Percentiles rank a stretch among this genome's conserved stretches.
Conservation (phyloP, 352 stramenopile genomes). For the Ophiocytium majus region DNA sequence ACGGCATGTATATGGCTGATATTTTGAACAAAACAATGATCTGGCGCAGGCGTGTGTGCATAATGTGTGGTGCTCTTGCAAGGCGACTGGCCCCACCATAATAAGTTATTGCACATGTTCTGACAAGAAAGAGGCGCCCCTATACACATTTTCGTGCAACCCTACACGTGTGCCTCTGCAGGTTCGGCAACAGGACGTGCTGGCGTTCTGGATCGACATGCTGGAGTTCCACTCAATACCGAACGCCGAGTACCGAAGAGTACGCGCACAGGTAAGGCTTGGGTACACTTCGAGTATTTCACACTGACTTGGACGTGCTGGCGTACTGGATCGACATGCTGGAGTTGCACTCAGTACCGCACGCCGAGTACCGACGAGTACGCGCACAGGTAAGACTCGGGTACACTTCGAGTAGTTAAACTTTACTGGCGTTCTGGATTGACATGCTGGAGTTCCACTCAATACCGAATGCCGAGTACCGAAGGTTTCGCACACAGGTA, state of each 20-base stretch:
- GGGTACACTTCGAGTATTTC: too few species aligned
- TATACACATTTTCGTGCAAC: neutral
- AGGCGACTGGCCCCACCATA: neutral
- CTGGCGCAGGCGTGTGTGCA: too few species aligned
- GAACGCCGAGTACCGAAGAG: neutral
- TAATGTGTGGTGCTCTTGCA: neutral
- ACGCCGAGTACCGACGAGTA: neutral
- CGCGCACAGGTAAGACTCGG: too few species aligned
- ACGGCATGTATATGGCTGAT: too few species aligned
- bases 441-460: slow-evolving; percentile 4
- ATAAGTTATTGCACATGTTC: too few species aligned
- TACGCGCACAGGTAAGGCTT: neutral
- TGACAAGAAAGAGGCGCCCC: too few species aligned
- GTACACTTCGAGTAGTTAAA: too few species aligned
- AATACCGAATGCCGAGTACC: slow-evolving; percentile 2
- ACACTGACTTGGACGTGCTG: too few species aligned
- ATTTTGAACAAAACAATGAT: too few species aligned
- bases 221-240: slow-evolving; percentile 6
- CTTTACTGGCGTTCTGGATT: too few species aligned
- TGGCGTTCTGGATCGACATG: slow-evolving; percentile 1
- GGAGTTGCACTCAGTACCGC: neutral
- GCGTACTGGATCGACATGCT: too few species aligned
- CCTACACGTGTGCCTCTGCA: neutral
- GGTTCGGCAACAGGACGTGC: neutral
- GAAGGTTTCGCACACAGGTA: neutral